Evolutionary conservation across 208 protist genomes (phyloP), one percentile per base, ranked within the genome.

Genomic region (Leishmania mexicana): DNA sequence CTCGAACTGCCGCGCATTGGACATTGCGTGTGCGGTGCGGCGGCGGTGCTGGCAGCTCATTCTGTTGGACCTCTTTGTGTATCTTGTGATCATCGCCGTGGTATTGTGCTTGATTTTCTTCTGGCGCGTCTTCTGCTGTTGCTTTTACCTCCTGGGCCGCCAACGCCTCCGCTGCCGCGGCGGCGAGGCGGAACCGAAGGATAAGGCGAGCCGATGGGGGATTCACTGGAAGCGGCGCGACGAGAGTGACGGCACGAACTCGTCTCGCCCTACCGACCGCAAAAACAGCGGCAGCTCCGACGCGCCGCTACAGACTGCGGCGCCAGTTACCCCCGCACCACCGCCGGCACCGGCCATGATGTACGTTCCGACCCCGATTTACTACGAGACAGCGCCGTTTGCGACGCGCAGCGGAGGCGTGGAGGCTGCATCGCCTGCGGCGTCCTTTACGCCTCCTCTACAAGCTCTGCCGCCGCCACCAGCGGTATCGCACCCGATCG

Each of bases 51-150:
- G 42, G 62, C 21, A 60, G 31, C 76, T 85, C 19, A 78, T 89
- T 24, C 65, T 85, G 31, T 58, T 81, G 35, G 71, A 89, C 68
- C 49, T 88, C 13, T 28, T 78, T 54, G 70, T 81, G 21, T 76
- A 86, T 40, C 31, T 85, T 17, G 49, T 80, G 65, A 68, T 87
- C 28, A 67, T 60, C 13, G 83, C 42, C 47, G 64, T 57, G 28
- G 28, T 88, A 51, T 67, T 85, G 24, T 76, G 87, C 40, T 40
- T 84, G 21, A 51, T 88, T n/a, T 79, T 57, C 40, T 85, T 89
- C 68, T 79, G 85, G 19, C 84, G 67, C 58, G 35, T 76, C 40
- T 15, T 91, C 45, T 87, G 60, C 70, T 87, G 82, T 72, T 88
- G 85, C 54, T 75, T 81, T 67, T 73, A 71, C 49, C 15, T 35